Percentiles rank a stretch among this genome's conserved stretches.
phyloP scores from a whole-genome alignment of 805 yeast species.

The Ogataea nonfermentans region DNA sequence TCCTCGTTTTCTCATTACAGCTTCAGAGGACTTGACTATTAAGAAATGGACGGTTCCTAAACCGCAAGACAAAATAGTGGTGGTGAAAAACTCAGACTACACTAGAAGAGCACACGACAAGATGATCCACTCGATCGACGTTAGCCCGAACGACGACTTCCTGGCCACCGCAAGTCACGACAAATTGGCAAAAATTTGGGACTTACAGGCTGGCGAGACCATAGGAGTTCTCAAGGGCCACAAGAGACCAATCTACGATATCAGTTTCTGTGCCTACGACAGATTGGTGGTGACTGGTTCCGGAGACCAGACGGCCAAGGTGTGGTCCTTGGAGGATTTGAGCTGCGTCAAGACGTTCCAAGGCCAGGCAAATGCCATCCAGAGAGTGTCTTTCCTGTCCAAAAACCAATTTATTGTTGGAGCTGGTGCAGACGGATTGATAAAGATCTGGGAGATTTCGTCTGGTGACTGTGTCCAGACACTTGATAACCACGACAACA shows the following conservation, averaged over 20 bases:
- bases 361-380: constrained; percentile 92
- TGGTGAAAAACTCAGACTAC: constrained; percentile 66
- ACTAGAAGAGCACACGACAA: constrained; percentile 97
- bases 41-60: constrained; percentile 80
- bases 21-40: constrained; percentile 79
- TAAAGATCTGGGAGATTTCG: constrained; percentile 83
- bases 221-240: constrained; percentile 86
- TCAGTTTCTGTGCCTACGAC: constrained; percentile 77
- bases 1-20: constrained; percentile 78
- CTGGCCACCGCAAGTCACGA: constrained; percentile 96
- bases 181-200: constrained; percentile 89
- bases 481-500: constrained; percentile 85
- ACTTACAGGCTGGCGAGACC: constrained; percentile 78
- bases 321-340: constrained; percentile 84
- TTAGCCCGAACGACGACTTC: constrained; percentile 84
- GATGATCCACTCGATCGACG: constrained; percentile 85
- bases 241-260: constrained; percentile 93
- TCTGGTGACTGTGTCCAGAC: constrained; percentile 80
- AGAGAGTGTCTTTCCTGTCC: constrained; percentile 70
- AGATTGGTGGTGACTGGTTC: constrained; percentile 77
- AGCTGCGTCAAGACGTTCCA: constrained; percentile 80
- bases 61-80: constrained; percentile 24
- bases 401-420: constrained; percentile 66
- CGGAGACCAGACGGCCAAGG: constrained; percentile 86
- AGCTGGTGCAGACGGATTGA: constrained; percentile 92